A percentile compares a stretch with the other conserved stretches of the same genome.
Conservation (phyloP, 768 basidiomycete genomes). For the Trametes meyenii region DNA sequence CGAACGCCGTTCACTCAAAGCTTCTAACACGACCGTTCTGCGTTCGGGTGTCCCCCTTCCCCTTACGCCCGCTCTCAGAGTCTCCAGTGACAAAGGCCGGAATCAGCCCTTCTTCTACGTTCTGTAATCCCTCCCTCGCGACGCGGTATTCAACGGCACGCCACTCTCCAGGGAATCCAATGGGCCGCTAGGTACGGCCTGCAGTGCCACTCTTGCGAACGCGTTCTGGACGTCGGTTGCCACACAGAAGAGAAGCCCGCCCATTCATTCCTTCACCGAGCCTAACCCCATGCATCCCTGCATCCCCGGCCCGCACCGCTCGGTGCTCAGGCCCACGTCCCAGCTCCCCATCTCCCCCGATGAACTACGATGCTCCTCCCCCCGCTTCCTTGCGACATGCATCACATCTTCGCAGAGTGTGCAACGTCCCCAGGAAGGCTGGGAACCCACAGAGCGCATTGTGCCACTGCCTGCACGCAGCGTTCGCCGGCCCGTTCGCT, state of each 20-base stretch:
- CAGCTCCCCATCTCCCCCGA: slow-evolving; percentile 1
- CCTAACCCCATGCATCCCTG: slow-evolving; percentile 4
- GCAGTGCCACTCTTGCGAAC: slow-evolving; percentile 17
- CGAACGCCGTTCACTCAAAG: no score
- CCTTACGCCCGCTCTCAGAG: no score
- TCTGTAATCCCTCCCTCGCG: no score
- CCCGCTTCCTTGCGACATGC: slow-evolving; percentile 1
- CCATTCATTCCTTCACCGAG: slow-evolving; percentile 9
- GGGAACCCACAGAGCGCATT: background rate
- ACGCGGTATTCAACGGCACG: no score
- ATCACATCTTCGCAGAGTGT: background rate
- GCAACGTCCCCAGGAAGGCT: background rate
- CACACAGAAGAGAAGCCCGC: slow-evolving; percentile 12
- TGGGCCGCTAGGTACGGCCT: background rate
- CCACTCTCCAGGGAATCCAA: background rate
- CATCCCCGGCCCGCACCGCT: slow-evolving; percentile 8
- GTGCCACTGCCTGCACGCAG: background rate
- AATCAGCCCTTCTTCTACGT: no score
- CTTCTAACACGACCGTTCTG: no score
- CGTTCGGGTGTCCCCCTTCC: no score
- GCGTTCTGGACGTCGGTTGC: background rate
- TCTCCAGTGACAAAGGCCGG: no score
- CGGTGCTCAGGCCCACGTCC: slow-evolving; percentile 15
- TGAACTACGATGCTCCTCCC: background rate
- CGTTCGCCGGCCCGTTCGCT: slow-evolving; percentile 5